These are phyloP conservation scores for Rickenella mellea DNA, from an alignment of 768 basidiomycete genomes.

Conservation along the genomic window DNA sequence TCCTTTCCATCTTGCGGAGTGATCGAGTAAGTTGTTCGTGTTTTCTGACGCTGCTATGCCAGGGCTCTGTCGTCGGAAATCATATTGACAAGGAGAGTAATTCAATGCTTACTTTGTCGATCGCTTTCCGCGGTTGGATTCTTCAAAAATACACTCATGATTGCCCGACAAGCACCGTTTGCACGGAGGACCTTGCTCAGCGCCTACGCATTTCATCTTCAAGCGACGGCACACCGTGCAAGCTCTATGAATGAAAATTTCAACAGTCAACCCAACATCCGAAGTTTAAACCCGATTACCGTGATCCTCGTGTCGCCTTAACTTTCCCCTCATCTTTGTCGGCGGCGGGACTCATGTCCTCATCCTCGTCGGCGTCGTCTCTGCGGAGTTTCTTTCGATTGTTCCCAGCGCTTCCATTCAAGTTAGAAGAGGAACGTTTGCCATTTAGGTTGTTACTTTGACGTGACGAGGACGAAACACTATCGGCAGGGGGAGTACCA, in stretches of 20 bases:
- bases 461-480: conserved; percentile 36
- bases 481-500: conserved; percentile 64
- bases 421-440: conserved; percentile 51
- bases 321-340: conserved; percentile 63
- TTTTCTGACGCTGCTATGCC: conserved; percentile 40
- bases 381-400: conserved; percentile 52
- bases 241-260: conserved; percentile 40
- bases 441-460: conserved; percentile 39
- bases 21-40: conserved; percentile 75
- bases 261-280: conserved; percentile 5
- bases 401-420: conserved; percentile 27
- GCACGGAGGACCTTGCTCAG: conserved; percentile 85
- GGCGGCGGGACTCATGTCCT: conserved; percentile 38
- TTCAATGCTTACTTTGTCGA: conserved; percentile 55
- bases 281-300: conserved; percentile 30
- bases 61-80: conserved; percentile 13
- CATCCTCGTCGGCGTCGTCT: conserved; percentile 42
- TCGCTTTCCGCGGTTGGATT: conserved; percentile 90
- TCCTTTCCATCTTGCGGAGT: conserved; percentile 84
- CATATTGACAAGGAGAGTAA: conserved; percentile 10
- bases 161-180: conserved; percentile 72
- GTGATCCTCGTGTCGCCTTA: conserved; percentile 82
- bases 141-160: conserved; percentile 94
- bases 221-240: conserved; percentile 87
- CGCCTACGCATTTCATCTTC: conserved; percentile 91